Evolutionary conservation across 371 early-diverging fungal species (phyloP).

Genomic region (Entomophthora muscae): DNA sequence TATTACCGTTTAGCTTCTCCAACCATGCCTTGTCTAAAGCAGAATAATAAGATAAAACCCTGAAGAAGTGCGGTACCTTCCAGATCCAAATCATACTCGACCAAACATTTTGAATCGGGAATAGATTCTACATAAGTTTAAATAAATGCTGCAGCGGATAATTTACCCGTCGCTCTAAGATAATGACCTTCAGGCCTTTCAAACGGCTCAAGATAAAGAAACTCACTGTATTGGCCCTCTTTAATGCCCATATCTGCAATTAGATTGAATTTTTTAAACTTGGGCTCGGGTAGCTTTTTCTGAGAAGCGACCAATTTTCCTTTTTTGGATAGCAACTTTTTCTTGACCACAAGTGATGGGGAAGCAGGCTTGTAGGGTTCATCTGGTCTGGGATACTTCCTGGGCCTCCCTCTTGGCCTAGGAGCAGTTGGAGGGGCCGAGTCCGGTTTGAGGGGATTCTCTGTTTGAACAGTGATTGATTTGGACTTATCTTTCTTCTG

Average conservation of each 20-base stretch:
- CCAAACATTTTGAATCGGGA: conserved; percentile 44
- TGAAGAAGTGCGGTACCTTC: conserved; percentile 35
- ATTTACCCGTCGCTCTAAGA: conserved; percentile 61
- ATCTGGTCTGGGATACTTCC: background rate
- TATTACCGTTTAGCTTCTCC: conserved; percentile 38
- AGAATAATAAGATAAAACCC: background rate
- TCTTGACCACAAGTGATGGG: background rate
- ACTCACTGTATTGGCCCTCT: background rate
- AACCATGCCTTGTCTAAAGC: conserved; percentile 58
- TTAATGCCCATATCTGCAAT: background rate
- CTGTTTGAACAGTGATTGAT: no score
- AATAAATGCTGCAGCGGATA: no score
- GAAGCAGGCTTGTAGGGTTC: background rate
- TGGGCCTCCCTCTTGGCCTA: background rate
- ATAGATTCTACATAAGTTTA: background rate
- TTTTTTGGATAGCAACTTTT: background rate
- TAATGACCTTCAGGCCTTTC: background rate
- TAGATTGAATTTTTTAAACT: background rate
- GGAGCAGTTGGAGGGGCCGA: background rate
- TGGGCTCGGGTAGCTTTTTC: background rate
- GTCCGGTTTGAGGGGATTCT: background rate
- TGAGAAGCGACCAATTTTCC: background rate
- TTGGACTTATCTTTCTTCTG: no score
- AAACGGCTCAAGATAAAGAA: background rate
- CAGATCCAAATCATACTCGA: conserved; percentile 97